Percentiles rank a stretch among this genome's conserved stretches.
These are phyloP conservation scores for Cyclotella kingstonii DNA, from an alignment of 108 stramenopile genomes.

Conservation along the genomic window DNA sequence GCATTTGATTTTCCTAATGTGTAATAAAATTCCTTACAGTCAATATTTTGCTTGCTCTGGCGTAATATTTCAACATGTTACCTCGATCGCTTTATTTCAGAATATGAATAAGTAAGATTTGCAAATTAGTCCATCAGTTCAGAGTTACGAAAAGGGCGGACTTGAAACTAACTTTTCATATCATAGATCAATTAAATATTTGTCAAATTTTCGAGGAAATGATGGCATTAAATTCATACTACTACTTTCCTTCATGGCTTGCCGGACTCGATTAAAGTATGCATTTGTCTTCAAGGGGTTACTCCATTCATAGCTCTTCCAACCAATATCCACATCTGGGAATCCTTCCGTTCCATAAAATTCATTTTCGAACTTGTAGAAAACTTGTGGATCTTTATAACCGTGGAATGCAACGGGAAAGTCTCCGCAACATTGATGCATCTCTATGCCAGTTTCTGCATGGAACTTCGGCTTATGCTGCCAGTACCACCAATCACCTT, in stretches of 20 bases:
- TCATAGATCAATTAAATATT: not conserved
- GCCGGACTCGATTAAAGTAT: slow-evolving; percentile 20
- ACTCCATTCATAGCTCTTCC: slow-evolving; percentile 12
- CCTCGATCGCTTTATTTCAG: too few species aligned
- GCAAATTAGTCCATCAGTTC: too few species aligned
- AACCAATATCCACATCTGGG: not conserved
- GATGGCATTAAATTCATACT: not conserved
- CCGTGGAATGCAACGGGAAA: slow-evolving; percentile 34
- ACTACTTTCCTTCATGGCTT: slow-evolving; percentile 1
- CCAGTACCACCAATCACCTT: slow-evolving; percentile 48
- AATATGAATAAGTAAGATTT: too few species aligned
- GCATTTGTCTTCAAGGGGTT: slow-evolving; percentile 2
- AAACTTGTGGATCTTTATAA: slow-evolving; percentile 27
- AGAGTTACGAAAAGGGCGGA: too few species aligned
- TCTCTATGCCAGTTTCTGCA: slow-evolving; percentile 9
- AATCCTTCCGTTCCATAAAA: slow-evolving; percentile 3
- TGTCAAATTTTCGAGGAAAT: not conserved
- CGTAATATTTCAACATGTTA: too few species aligned
- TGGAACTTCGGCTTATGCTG: slow-evolving; percentile 21
- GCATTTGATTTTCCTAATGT: too few species aligned
- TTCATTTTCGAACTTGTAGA: slow-evolving; percentile 27
- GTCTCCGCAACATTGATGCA: slow-evolving; percentile 33
- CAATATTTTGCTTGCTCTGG: too few species aligned
- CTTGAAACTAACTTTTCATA: not conserved
- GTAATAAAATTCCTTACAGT: too few species aligned